Evolutionary conservation across 257 asterid genomes (phyloP).

Genomic region (Solanum okadae): DNA sequence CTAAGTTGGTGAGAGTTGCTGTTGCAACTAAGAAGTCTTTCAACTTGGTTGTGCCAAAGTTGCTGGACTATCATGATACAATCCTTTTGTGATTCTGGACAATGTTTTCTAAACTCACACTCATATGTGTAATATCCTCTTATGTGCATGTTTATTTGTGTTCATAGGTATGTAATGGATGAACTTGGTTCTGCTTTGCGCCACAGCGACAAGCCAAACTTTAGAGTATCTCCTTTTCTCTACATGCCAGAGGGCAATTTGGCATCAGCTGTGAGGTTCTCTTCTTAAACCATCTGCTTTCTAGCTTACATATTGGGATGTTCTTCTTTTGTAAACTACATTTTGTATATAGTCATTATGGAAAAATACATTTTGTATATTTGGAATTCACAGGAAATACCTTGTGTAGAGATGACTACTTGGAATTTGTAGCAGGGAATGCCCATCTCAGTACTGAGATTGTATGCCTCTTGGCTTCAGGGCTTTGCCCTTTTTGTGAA

Average conservation of each 20-base stretch:
- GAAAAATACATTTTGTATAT: background rate
- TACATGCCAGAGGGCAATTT: constrained; percentile 94
- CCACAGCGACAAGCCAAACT: constrained; percentile 85
- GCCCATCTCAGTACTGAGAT: background rate
- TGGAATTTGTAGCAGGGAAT: background rate
- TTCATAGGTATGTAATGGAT: constrained; percentile 91
- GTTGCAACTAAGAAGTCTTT: background rate
- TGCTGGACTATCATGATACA: background rate
- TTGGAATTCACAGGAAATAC: background rate
- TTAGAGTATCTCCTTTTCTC: constrained; percentile 87
- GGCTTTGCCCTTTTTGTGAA: background rate
- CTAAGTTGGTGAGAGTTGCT: background rate
- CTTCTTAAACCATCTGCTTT: constrained; percentile 14
- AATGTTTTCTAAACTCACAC: background rate
- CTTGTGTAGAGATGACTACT: background rate
- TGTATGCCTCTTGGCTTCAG: background rate
- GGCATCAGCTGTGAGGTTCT: constrained; percentile 87
- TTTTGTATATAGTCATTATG: background rate
- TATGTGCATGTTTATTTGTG: background rate
- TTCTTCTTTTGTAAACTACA: background rate
- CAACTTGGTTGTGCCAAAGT: background rate
- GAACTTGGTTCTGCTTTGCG: constrained; percentile 97
- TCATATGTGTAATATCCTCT: background rate
- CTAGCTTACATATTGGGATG: background rate
- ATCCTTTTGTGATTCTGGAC: background rate